Evolutionary conservation across 345 rosid species (phyloP).

Genomic region (Punica granatum): DNA sequence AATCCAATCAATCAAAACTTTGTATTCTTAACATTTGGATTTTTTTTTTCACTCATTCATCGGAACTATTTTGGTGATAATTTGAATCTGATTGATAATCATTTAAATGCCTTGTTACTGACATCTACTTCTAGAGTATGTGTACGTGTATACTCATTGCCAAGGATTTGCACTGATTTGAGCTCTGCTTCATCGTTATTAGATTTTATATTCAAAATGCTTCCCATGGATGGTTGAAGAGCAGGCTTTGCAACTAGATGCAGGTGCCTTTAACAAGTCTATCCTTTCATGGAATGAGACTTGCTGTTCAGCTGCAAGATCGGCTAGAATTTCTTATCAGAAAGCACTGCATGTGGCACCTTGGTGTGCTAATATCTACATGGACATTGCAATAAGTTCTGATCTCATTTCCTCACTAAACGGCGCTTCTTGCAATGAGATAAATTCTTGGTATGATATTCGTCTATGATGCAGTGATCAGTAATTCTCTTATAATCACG

Average conservation of each 20-base stretch:
- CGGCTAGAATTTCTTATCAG: slow-evolving; percentile 73
- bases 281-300: slow-evolving; percentile 63
- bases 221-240: slow-evolving; percentile 62
- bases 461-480: slow-evolving; percentile 11
- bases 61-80: not conserved
- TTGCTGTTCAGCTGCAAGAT: slow-evolving; percentile 44
- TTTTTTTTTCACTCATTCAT: not conserved
- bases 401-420: slow-evolving; percentile 54
- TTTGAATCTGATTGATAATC: not conserved
- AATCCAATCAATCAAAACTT: too few relatives aligned
- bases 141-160: not conserved
- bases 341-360: slow-evolving; percentile 76
- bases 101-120: not conserved
- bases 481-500: slow-evolving; percentile 11
- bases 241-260: slow-evolving; percentile 23
- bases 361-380: slow-evolving; percentile 82
- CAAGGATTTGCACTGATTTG: not conserved
- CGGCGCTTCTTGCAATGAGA: slow-evolving; percentile 20
- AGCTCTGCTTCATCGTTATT: slow-evolving; percentile 20
- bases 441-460: slow-evolving; percentile 51
- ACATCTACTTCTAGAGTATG: not conserved
- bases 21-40: too few relatives aligned
- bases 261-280: slow-evolving; percentile 38
- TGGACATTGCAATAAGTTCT: slow-evolving; percentile 63
- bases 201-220: slow-evolving; percentile 72